Conservation (phyloP, 148 eudicot species). For the Talinum fruticosum region DNA sequence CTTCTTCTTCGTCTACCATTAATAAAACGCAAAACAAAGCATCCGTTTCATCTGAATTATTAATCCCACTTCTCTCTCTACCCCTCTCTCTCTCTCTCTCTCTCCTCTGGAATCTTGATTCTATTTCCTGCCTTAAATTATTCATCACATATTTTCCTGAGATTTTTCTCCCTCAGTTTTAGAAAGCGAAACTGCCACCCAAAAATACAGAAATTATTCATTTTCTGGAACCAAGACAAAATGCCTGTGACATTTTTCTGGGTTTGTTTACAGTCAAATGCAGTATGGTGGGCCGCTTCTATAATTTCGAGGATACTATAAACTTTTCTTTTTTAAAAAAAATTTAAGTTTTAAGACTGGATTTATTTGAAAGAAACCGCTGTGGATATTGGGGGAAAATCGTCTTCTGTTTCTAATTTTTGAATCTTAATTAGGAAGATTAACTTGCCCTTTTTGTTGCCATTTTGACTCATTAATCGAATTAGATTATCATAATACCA, state of each 20-base stretch:
- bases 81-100: too few species aligned
- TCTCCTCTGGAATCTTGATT: too few species aligned
- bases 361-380: not conserved
- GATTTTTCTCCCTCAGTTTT: not conserved
- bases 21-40: slow-evolving; percentile 2
- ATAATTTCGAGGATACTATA: not conserved
- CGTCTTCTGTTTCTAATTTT: not conserved
- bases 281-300: slow-evolving; percentile 10
- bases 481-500: too few species aligned
- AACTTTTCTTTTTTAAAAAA: too few species aligned
- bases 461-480: not conserved
- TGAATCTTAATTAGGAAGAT: slow-evolving; percentile 6
- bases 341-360: not conserved
- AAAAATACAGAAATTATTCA: not conserved
- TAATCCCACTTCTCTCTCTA: not conserved
- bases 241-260: not conserved
- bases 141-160: not conserved
- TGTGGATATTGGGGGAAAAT: slow-evolving; percentile 1
- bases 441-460: not conserved
- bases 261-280: not conserved
- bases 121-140: not conserved
- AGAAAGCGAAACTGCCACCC: not conserved
- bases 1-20: not conserved
- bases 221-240: slow-evolving; percentile 1
- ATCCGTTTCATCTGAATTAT: not conserved